Evolutionary conservation across 169 alveolate species (phyloP), one percentile per base, ranked within the genome.

Genomic region (Eimeria zaria): DNA sequence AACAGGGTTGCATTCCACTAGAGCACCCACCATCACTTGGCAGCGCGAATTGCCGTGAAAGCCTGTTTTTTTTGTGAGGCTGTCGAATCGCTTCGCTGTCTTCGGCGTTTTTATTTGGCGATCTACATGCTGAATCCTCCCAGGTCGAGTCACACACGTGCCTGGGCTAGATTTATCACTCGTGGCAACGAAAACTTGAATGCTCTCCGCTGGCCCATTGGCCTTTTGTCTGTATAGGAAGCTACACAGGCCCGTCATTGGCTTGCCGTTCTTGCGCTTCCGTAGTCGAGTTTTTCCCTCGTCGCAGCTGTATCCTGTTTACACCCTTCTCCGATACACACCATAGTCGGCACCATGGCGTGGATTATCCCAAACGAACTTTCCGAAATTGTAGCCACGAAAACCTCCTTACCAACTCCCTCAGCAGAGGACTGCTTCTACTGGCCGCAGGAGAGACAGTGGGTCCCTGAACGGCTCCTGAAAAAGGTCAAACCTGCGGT

Each of bases 401-500:
- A 62, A 33, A 39, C 93, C 41, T 60, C 93, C 30, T 67, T 93
- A 74, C 96, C 96, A 27, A 76, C 96, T 5, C 88, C 90, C 62
- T 64, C 96, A 9, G 71, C 92, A 58, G 96, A 93, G 53, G 96
- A 93, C 20, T 81, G 88, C 33, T 64, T 80, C 44, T 93, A 80
- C 71, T 74, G 81, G 93, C 81, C 96, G 14, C 62, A 62, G 39
- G 85, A 80, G 51, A 81, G 60, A 33, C 87, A 81, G 14, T 93
- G 96, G 96, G 94, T 93, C 18, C 95, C 95, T 9, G 95, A 64
- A 36, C 95, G 87, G 36, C 53, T 69, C 55, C 73, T 81, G 96
- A 80, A 67, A 74, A 60, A 80, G 48, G 78, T 93, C 39, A 64
- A 62, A 24, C 81, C 90, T 48, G 73, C 14, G 53, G 89, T 83